These are phyloP conservation scores for Metarhizium anisopliae DNA, from an alignment of 2,329 filamentous ascomycete species.

Conservation along the genomic window DNA sequence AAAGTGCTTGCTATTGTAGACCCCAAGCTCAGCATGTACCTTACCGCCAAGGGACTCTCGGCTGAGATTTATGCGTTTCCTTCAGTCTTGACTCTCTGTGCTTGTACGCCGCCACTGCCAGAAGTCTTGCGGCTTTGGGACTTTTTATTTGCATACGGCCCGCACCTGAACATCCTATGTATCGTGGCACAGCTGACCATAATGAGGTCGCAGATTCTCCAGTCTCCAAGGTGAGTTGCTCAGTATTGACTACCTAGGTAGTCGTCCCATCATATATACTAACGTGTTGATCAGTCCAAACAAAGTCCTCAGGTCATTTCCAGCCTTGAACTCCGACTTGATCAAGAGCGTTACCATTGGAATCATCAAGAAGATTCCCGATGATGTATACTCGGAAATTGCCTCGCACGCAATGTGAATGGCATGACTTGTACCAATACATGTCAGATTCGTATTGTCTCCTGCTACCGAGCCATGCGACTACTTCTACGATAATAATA, in stretches of 20 bases:
- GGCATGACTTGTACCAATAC: background rate
- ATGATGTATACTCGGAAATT: slow-evolving; percentile 84
- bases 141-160: slow-evolving; percentile 91
- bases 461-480: background rate
- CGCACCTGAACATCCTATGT: slow-evolving; percentile 89
- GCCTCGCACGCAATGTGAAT: slow-evolving; percentile 68
- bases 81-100: slow-evolving; percentile 86
- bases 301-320: slow-evolving; percentile 81
- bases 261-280: slow-evolving; percentile 7
- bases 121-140: slow-evolving; percentile 94
- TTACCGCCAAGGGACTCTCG: slow-evolving; percentile 78
- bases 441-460: background rate
- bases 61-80: slow-evolving; percentile 96
- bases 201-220: slow-evolving; percentile 75
- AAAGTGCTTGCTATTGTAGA: slow-evolving; percentile 88
- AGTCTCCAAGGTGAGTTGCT: slow-evolving; percentile 62
- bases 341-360: slow-evolving; percentile 80
- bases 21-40: slow-evolving; percentile 72
- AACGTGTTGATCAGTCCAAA: slow-evolving; percentile 60
- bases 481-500: background rate
- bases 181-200: slow-evolving; percentile 92
- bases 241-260: background rate
- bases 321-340: slow-evolving; percentile 70
- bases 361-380: slow-evolving; percentile 82
- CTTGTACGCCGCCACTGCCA: slow-evolving; percentile 88